Base-by-base conservation (phyloP, 768 basidiomycete genomes). In the Dacryopinax spathularia region DNA sequence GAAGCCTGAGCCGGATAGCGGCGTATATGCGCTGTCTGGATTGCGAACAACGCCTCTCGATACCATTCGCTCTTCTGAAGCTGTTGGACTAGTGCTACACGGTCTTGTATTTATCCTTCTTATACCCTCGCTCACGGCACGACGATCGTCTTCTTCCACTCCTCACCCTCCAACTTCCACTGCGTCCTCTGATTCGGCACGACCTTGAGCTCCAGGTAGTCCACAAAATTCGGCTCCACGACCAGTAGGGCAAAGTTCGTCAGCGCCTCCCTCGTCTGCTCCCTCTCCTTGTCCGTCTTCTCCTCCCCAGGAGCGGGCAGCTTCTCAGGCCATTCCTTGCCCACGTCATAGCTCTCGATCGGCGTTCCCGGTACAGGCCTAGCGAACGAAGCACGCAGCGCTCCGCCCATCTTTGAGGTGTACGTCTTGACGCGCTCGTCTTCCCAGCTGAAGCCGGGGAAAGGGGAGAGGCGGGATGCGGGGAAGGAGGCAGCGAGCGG, bases 321-420 rank as follows among this genome's bases (percentile, higher is more conserved):
- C 61, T 66, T 74, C 66, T 69, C 70, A 10, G 86, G 88, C 86
- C 88, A 88, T 66, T 74, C 75, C 66, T 81, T 79, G 43, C 63
- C 66, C 64, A 81, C 79, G 0, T 84, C 84, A 39, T 80, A 78
- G 27, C 79, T 79, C 13, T 70, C 61, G 39, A 89, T 69, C 13
- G 69, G 73, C 2, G 76, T 78, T 0, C 89, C 91, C 0, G 89
- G 87, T 0, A 77, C 70, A 1, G 88, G 88, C 2, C 84, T 77
- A 66, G 81, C 83, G 84, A 88, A 93, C 39, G 76, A 77, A 25
- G 89, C 89, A 66, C 81, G 83, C 82, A 90, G 82, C 56, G 77
- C 73, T 1, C 76, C 78, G 43, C 79, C 80, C 78, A 91, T 79
- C 56, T 65, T 72, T 36, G 70, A 63, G 64, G 80, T 78, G 71